Evolutionary conservation across 2,329 filamentous ascomycete genomes (phyloP).

Genomic region (Juglanconis oblonga): DNA sequence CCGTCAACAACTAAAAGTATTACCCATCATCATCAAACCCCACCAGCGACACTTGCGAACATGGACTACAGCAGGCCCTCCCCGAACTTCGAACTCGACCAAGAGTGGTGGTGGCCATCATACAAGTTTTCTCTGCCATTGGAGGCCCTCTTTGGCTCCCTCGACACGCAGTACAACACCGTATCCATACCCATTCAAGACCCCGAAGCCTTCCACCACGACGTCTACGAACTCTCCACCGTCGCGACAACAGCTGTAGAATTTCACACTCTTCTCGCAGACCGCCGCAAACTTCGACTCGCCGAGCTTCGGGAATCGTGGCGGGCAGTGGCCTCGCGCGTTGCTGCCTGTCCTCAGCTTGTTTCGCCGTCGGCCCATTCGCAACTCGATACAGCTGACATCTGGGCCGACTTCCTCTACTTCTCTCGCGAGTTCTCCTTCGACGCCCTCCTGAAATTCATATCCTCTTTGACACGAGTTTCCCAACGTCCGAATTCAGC

Average conservation of each 20-base stretch:
- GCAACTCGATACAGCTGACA: no score
- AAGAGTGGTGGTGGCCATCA: conserved; percentile 43
- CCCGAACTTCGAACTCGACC: no score
- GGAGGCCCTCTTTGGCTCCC: conserved; percentile 54
- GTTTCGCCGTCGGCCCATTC: no score
- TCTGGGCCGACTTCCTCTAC: no score
- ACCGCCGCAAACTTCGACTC: background rate
- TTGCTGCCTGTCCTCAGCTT: background rate
- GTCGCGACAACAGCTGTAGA: background rate
- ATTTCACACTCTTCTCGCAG: background rate
- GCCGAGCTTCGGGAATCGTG: background rate
- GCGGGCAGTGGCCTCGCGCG: background rate
- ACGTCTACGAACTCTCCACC: conserved; percentile 56
- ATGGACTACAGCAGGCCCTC: no score
- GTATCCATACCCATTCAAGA: conserved; percentile 54
- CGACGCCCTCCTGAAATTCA: no score
- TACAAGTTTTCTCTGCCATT: conserved; percentile 64
- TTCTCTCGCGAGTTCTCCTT: no score
- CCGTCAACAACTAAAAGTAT: no score
- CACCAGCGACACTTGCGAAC: no score
- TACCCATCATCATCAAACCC: no score
- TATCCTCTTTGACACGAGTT: no score
- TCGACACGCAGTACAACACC: conserved; percentile 61
- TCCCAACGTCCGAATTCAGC: no score
- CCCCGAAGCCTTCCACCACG: conserved; percentile 58